Base-by-base conservation (phyloP, 495 filamentous ascomycete species). In the Oleoguttula mirabilis region DNA sequence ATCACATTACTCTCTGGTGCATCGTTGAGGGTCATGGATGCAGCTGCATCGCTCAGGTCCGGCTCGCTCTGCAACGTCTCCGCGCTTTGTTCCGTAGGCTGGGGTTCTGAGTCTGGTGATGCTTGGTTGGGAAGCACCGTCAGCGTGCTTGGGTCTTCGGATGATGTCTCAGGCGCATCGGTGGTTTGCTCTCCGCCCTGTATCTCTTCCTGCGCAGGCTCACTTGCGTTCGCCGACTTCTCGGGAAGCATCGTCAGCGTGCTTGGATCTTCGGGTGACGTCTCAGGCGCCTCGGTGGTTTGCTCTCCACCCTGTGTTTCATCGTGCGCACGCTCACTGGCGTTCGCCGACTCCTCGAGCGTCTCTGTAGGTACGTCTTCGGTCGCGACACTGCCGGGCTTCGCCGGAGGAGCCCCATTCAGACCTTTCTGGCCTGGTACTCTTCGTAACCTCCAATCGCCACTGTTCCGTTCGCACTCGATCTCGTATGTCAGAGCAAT, bases 401-500 rank as follows among this genome's bases (percentile, higher is more conserved):
- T 53, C 6, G 15, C 48, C 11, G 61, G 69, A 21, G 81, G 79
- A 0, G 79, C 72, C 12, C 82, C 84, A 55, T 88, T 90, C 7
- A 84, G 42, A 2, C 65, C 58, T 56, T 86, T 85, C 64, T 93
- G 82, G 0, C 79, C 78, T 0, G 86, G 85, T 4, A 74, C 72
- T 44, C 71, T 82, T 32, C 88, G 70, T 55, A 94, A 57, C 23
- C 84, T 70, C 79, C 83, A 88, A 56, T 88, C 77, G 4, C 86
- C 87, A 16, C 76, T 74, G 57, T 88, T 88, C 42, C 74, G 67
- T 61, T 92, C 83, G 46, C 83, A 76, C 50, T 94, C 85, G 11
- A 96, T 53, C 55, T 98, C 90, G 55, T 94, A 96, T 3, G 86
- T 80, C 22, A 99, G 67, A 4, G 88, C 90, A 50, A 96, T 66